Evolutionary conservation across 2,329 filamentous ascomycete species (phyloP).

Genomic region (Bertia moriformis): DNA sequence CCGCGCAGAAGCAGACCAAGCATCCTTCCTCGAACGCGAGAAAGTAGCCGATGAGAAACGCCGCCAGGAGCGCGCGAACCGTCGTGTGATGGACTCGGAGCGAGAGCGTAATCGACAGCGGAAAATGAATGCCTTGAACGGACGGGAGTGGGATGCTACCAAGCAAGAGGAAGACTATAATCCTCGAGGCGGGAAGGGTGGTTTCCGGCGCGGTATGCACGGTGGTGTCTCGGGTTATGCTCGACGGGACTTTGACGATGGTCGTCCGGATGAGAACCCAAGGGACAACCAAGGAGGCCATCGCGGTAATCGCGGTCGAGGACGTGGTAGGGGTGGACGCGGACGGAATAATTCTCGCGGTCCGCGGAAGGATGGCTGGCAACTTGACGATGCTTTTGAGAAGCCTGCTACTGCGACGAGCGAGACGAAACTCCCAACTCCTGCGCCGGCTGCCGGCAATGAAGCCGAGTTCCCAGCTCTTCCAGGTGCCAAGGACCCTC

Average conservation of each 20-base stretch:
- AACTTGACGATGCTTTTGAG: not conserved
- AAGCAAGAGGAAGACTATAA: constrained; percentile 40
- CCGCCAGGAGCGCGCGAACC: constrained; percentile 20
- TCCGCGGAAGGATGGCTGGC: constrained; percentile 4
- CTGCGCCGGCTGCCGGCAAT: not conserved
- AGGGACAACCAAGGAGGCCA: constrained; percentile 2
- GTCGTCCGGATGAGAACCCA: constrained; percentile 4
- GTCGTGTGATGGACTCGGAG: constrained; percentile 46
- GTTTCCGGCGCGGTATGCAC: constrained; percentile 31
- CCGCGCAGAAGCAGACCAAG: not conserved
- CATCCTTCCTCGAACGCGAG: not conserved
- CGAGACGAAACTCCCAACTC: too few relatives aligned
- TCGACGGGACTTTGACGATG: constrained; percentile 10
- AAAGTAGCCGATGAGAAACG: not conserved
- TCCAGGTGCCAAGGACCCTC: not conserved
- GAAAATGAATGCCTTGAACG: constrained; percentile 40
- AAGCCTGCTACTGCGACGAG: too few relatives aligned
- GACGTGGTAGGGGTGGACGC: constrained; percentile 13
- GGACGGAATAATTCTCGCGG: constrained; percentile 10
- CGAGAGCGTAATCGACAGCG: constrained; percentile 42
- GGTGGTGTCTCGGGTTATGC: constrained; percentile 27
- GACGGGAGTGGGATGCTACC: constrained; percentile 47
- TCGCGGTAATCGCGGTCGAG: constrained; percentile 10
- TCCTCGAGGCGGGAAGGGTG: constrained; percentile 19
- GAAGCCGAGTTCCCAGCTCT: not conserved